Evolutionary conservation across 2,329 filamentous ascomycete species (phyloP).

Genomic region (Scytalidium lignicola): DNA sequence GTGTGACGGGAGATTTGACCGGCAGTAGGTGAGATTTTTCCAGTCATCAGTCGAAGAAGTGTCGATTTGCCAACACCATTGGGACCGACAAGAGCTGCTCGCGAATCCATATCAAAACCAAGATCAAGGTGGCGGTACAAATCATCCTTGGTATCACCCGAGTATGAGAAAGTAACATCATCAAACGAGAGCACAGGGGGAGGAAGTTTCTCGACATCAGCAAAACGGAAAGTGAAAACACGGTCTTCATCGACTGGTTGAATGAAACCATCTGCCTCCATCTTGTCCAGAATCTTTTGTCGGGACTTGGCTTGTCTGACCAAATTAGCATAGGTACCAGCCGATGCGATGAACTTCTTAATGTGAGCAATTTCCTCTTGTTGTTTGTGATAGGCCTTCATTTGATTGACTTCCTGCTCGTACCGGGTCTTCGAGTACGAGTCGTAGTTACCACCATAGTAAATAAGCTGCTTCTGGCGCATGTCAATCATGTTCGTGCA

Average conservation of each 20-base stretch:
- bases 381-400: constrained; percentile 98
- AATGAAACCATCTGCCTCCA: constrained; percentile 99
- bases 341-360: constrained; percentile 99
- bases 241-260: constrained; percentile 80
- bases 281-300: constrained; percentile 99
- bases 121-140: constrained; percentile 96
- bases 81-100: constrained; percentile 92
- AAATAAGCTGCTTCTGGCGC: constrained; percentile 80
- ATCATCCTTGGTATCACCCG: constrained; percentile 81
- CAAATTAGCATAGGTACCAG: constrained; percentile 99
- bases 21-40: constrained; percentile 78
- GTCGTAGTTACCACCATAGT: constrained; percentile 99
- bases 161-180: constrained; percentile 97
- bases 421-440: constrained; percentile 90
- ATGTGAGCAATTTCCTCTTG: constrained; percentile 99
- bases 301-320: constrained; percentile 98
- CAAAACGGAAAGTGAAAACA: constrained; percentile 97
- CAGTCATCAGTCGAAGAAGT: constrained; percentile 91
- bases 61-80: constrained; percentile 99
- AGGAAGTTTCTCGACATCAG: constrained; percentile 98
- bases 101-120: constrained; percentile 99
- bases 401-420: constrained; percentile 96
- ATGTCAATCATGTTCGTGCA: constrained; percentile 99
- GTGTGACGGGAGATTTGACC: constrained; percentile 88
- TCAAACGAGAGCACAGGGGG: constrained; percentile 95